Percentiles rank a stretch among this genome's conserved stretches.
Evolutionary conservation across 1,139 yeast species (phyloP).

Genomic region (Zygotorulaspora mrakii): DNA sequence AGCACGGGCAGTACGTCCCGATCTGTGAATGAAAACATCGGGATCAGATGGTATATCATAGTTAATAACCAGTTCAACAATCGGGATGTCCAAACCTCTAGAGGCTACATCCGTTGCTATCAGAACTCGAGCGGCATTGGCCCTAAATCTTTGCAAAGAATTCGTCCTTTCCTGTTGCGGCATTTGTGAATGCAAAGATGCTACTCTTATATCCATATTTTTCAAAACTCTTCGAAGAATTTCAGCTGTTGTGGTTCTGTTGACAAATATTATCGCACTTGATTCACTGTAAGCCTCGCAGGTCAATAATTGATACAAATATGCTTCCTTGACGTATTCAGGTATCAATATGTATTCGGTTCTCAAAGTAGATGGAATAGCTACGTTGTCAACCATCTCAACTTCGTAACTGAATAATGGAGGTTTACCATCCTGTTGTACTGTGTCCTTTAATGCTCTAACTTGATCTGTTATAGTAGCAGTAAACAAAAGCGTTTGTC

Average conservation of each 20-base stretch:
- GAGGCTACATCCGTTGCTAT: conserved; percentile 97
- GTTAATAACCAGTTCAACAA: conserved; percentile 82
- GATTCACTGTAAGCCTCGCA: conserved; percentile 59
- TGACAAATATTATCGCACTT: conserved; percentile 83
- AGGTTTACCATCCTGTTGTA: conserved; percentile 55
- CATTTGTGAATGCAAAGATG: conserved; percentile 93
- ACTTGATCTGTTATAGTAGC: conserved; percentile 97
- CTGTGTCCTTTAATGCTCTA: conserved; percentile 67
- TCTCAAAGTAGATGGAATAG: conserved; percentile 70
- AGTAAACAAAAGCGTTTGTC: conserved; percentile 89
- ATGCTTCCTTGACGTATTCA: conserved; percentile 86
- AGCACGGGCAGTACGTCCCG: conserved; percentile 99
- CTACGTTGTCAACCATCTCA: conserved; percentile 63
- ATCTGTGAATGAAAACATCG: conserved; percentile 93
- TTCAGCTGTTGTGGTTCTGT: conserved; percentile 88
- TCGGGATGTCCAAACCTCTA: conserved; percentile 95
- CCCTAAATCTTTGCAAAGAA: conserved; percentile 86
- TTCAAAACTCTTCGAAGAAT: conserved; percentile 71
- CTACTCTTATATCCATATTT: conserved; percentile 70
- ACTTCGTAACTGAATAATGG: conserved; percentile 79
- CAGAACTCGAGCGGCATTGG: conserved; percentile 86
- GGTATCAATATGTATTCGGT: conserved; percentile 61
- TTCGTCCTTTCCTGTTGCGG: conserved; percentile 88
- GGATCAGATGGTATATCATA: conserved; percentile 95
- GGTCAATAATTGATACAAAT: conserved; percentile 63